Conservation (phyloP, 805 yeast species). For the Teunomyces kruisii region DNA sequence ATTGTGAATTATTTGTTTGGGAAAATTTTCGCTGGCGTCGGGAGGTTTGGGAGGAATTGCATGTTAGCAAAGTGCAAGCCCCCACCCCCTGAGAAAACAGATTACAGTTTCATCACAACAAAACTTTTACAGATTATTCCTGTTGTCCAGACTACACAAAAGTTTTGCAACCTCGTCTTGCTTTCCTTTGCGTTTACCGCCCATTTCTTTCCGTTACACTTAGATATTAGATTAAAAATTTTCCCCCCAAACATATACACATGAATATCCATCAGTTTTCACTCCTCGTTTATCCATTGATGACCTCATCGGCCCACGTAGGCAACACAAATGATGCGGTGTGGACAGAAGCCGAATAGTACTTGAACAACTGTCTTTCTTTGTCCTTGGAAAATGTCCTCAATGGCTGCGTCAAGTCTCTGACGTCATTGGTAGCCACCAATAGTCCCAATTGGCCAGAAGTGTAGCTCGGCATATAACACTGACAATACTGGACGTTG, state of each 20-base stretch:
- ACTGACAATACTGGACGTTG: conserved; percentile 65
- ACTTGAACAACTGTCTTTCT: conserved; percentile 54
- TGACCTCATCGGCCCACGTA: conserved; percentile 61
- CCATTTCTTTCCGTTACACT: too few species aligned
- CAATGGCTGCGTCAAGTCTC: conserved; percentile 50
- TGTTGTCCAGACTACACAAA: too few species aligned
- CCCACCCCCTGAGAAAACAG: too few species aligned
- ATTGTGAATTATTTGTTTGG: background rate
- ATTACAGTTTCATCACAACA: too few species aligned
- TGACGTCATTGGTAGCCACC: conserved; percentile 61
- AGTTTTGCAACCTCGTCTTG: too few species aligned
- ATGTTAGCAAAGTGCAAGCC: background rate
- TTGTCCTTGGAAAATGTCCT: conserved; percentile 44
- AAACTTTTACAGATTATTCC: too few species aligned
- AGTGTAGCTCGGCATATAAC: conserved; percentile 85
- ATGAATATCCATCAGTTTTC: background rate
- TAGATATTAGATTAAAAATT: too few species aligned
- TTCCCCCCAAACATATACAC: too few species aligned
- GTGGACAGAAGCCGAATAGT: conserved; percentile 69
- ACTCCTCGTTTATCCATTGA: conserved; percentile 12
- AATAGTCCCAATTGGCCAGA: conserved; percentile 84
- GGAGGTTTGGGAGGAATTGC: background rate
- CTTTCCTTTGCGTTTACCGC: too few species aligned
- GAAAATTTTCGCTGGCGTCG: background rate
- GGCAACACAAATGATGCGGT: conserved; percentile 75